Evolutionary conservation across 768 basidiomycete species (phyloP), one percentile per base, ranked within the genome.

Genomic region (Leucosporidium scottii): DNA sequence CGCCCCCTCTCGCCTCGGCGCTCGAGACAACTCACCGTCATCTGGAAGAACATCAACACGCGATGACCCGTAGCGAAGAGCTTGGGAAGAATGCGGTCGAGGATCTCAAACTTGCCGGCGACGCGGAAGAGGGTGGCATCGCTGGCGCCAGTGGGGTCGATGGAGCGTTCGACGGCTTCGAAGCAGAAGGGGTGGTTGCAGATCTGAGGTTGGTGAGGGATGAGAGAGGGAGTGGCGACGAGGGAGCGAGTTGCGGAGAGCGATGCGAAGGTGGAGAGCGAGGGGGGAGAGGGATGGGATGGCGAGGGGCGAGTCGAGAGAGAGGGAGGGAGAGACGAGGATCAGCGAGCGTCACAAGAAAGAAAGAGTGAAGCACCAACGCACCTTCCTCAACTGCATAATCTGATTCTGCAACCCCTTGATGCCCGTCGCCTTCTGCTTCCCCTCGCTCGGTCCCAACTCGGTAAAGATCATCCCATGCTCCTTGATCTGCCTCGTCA

Each of bases 11-110:
- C 39, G 91, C 85, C 34, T 27, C 1, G 34, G 21, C n/a, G n/a
- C 25, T 59, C 51, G 31, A 13, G 23, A 6, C 10, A 6, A 66
- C 69, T 30, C 30, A 73, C 74, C 21, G 93, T 97, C 96, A 98
- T 97, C 80, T 99, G 96, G 87, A 98, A 98, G 85, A 99, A 98
- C 74, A 99, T 97, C 65, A 99, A 85, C 56, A 94, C 91, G 76
- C 93, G 86, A 81, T 98, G 96, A 6, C 88, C 89, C 9, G 90
- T 91, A 9, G 84, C 79, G 75, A 98, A 97, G 74, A 99, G 88
- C 78, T 98, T 98, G 58, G 96, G 96, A 28, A 99, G 82, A 72
- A 98, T 86, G 54, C 93, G 86, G 72, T 87, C 87, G 23, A 98
- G 82, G 15, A 99, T 78, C 77, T 98, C 94, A 62, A 99, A 85